Conservation (phyloP, 169 alveolate genomes). For the Plasmodium gonderi region DNA sequence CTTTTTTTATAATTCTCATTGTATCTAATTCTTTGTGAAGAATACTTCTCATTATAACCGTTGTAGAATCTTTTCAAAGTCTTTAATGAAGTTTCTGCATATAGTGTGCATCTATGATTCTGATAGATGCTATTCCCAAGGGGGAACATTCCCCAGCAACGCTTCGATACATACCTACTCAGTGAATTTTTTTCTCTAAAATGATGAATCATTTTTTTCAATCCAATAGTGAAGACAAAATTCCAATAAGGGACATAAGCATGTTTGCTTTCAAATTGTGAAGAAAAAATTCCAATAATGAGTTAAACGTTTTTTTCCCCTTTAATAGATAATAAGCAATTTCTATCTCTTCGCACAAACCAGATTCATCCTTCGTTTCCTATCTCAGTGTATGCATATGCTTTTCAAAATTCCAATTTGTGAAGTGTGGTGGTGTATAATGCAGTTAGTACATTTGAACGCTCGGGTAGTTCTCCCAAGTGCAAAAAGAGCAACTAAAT, state of each 20-base stretch:
- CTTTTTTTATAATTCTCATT: slow-evolving; percentile 1
- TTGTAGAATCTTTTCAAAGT: background rate
- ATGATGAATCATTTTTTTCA: slow-evolving; percentile 23
- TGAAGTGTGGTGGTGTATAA: too few species aligned
- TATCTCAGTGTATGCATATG: background rate
- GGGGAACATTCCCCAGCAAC: background rate
- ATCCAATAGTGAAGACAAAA: too few species aligned
- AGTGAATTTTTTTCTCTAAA: background rate
- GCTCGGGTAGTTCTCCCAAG: too few species aligned
- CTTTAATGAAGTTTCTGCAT: background rate
- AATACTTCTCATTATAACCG: background rate
- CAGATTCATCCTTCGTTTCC: background rate
- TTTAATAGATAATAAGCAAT: too few species aligned
- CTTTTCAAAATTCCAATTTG: too few species aligned
- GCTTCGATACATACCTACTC: background rate
- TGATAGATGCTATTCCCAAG: background rate
- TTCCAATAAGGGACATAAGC: too few species aligned
- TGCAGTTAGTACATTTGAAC: too few species aligned
- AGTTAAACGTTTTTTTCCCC: too few species aligned
- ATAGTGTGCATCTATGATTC: background rate
- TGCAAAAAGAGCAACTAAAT: too few species aligned
- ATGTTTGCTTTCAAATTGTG: too few species aligned
- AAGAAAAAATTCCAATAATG: too few species aligned
- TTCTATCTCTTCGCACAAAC: background rate
- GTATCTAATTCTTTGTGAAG: background rate